These are phyloP conservation scores for Gynandropsis gynandra DNA, from an alignment of 345 rosid species.

Conservation along the genomic window DNA sequence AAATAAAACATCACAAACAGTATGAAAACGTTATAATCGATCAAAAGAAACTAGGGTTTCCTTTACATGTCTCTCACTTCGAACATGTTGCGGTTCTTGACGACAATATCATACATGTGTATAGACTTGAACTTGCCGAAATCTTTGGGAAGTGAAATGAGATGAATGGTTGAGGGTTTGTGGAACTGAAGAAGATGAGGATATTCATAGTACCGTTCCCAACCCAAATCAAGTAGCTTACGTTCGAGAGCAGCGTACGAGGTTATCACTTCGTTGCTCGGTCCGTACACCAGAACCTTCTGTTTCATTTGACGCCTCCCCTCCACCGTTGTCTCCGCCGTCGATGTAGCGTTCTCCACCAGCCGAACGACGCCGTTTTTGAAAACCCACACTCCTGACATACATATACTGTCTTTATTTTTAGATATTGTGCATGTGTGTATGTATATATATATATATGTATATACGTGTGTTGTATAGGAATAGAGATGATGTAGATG, in stretches of 20 bases:
- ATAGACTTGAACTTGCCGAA: slow-evolving; percentile 56
- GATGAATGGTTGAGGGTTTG: slow-evolving; percentile 49
- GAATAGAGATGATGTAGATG: no score
- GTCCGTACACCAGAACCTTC: slow-evolving; percentile 48
- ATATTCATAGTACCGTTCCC: slow-evolving; percentile 71
- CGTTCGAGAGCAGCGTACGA: slow-evolving; percentile 53
- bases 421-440: neutral
- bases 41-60: no score
- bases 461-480: no score
- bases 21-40: no score
- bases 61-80: slow-evolving; percentile 52
- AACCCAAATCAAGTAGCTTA: slow-evolving; percentile 55
- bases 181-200: slow-evolving; percentile 70
- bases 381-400: slow-evolving; percentile 89
- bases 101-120: slow-evolving; percentile 86
- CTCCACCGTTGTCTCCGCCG: slow-evolving; percentile 32
- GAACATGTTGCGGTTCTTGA: slow-evolving; percentile 61
- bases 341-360: slow-evolving; percentile 59
- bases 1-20: no score
- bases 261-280: slow-evolving; percentile 54
- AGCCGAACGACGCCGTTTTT: slow-evolving; percentile 57
- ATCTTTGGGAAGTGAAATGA: slow-evolving; percentile 71
- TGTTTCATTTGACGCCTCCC: slow-evolving; percentile 29
- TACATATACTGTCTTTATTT: slow-evolving; percentile 13
- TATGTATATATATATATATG: no score